A percentile compares a stretch with the other conserved stretches of the same genome.
phyloP scores from a whole-genome alignment of 2,329 filamentous ascomycete genomes.

The Didymella arachidicola region DNA sequence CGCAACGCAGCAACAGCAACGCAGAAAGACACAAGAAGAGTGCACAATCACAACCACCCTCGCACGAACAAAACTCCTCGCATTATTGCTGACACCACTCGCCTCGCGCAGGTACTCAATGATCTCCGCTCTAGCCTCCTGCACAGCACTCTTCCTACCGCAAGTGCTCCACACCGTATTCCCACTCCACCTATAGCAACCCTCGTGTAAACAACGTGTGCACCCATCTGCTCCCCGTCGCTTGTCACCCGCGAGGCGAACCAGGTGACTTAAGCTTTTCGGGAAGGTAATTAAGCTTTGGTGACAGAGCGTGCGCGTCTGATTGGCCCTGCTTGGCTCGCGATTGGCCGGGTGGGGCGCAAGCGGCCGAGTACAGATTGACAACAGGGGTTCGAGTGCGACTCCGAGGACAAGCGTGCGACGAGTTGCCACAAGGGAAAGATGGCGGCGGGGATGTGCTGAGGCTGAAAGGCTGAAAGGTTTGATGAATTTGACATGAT shows the following conservation, averaged over 20 bases:
- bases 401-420: not conserved
- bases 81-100: not conserved
- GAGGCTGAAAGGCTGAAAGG: not conserved
- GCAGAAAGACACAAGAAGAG: not conserved
- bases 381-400: constrained; percentile 1
- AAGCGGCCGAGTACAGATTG: constrained; percentile 1
- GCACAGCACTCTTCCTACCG: not conserved
- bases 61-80: not conserved
- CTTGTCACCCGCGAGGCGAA: not conserved
- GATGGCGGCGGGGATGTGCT: too few species aligned
- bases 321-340: constrained; percentile 26
- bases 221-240: not conserved
- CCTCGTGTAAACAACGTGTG: constrained; percentile 2
- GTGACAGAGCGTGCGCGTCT: constrained; percentile 23
- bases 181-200: constrained; percentile 7
- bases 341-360: not conserved
- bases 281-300: constrained; percentile 33
- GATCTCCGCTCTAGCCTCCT: constrained; percentile 1
- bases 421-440: constrained; percentile 1
- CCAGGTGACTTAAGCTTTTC: constrained; percentile 28
- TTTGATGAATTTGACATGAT: not conserved
- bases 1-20: not conserved
- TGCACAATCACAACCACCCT: not conserved
- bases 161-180: not conserved
- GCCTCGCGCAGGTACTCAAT: not conserved